Evolutionary conservation across 2,329 filamentous ascomycete genomes (phyloP), one percentile per base, ranked within the genome.

Genomic region (Colletotrichum sp.): DNA sequence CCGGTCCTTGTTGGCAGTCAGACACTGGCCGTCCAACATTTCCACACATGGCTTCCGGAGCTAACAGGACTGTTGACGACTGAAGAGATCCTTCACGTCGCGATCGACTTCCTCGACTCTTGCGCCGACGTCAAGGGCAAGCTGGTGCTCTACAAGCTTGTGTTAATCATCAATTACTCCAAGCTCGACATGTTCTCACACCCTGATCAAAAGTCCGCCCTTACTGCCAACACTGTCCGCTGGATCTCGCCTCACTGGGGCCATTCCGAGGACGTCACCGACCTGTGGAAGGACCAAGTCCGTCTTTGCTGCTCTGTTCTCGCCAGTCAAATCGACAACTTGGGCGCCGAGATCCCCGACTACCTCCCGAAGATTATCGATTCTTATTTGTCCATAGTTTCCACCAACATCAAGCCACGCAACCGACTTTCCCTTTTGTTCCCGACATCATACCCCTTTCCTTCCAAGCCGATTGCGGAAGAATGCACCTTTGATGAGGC

Each of bases 211-310:
- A 91, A 93, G 78, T 90, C 92, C 32, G 92, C 92, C 15, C 88
- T 98, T 62, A 92, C 94, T 76, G 91, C 93, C 61, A 97, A 96
- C 80, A 98, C 96, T 5, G 93, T 96, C 60, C 89, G 94, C 76
- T 99, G 97, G 97, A 93, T 99, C 73, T 93, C 93, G 15, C 96
- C 96, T 6, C 96, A 98, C 83, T 99, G 97, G 97, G 96, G 96
- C 15, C 91, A 92, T 77, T 91, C 90, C 0, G 89, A 91, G 6
- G 88, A 93, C 32, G 91, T 96, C 12, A 96, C 92, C 4, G 93
- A 96, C 43, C 95, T 98, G 81, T 98, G 96, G 92, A 94, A 94
- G 78, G 95, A 98, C 26, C 97, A 98, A 85, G 94, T 98, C 21
- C 94, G 97, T 18, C 88, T 99, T 18, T 98, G 96, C 84, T 98